Percentiles rank a stretch among this genome's conserved stretches.
Evolutionary conservation across 192 early-diverging fungal species (phyloP).

Genomic region (Backusella tuberculispora): DNA sequence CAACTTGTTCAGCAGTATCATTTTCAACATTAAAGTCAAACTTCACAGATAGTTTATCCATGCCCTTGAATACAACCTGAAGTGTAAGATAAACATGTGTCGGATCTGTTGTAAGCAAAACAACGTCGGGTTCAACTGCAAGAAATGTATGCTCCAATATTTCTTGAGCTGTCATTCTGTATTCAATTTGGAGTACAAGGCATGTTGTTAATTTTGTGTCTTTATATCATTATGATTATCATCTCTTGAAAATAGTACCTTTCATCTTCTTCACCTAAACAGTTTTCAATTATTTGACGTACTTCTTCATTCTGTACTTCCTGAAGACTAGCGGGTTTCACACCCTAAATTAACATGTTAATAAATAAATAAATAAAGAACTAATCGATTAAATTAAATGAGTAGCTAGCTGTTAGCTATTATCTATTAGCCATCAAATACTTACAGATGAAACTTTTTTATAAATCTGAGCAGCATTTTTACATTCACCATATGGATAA

Average conservation of each 20-base stretch:
- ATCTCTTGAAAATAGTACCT: not conserved
- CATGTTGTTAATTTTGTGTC: too few relatives aligned
- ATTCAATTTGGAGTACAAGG: slow-evolving; percentile 35
- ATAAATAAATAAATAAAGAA: not conserved
- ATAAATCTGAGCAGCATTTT: slow-evolving; percentile 85
- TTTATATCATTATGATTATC: not conserved
- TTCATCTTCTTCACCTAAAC: slow-evolving; percentile 51
- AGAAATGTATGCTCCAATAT: slow-evolving; percentile 60
- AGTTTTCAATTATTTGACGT: slow-evolving; percentile 67
- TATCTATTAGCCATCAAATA: not conserved
- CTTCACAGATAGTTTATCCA: slow-evolving; percentile 71
- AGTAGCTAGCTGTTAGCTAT: not conserved
- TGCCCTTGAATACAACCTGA: slow-evolving; percentile 57
- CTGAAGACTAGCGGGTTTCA: slow-evolving; percentile 70
- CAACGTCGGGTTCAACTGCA: slow-evolving; percentile 49
- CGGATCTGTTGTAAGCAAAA: slow-evolving; percentile 50
- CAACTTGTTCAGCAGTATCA: slow-evolving; percentile 77
- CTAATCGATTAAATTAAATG: not conserved
- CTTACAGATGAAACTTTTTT: slow-evolving; percentile 70
- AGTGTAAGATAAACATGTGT: slow-evolving; percentile 50
- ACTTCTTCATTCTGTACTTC: slow-evolving; percentile 69
- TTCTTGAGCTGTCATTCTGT: slow-evolving; percentile 58
- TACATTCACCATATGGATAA: slow-evolving; percentile 87
- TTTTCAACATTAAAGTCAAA: slow-evolving; percentile 79
- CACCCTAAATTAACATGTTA: slow-evolving; percentile 43